phyloP scores from a whole-genome alignment of 257 asterid species.

The Eucommia ulmoides region DNA sequence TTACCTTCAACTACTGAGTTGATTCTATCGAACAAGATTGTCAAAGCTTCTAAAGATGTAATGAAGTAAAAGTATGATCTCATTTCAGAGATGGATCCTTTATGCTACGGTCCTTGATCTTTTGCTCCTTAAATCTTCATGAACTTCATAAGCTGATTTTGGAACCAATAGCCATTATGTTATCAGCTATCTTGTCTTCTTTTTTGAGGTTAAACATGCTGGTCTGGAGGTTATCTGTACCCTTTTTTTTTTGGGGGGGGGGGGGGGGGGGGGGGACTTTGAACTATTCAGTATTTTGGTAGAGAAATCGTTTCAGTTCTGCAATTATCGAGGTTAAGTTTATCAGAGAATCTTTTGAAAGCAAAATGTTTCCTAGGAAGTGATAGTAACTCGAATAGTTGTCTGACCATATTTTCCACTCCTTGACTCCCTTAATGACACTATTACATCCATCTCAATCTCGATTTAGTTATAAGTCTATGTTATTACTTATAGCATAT shows the following conservation, averaged over 20 bases:
- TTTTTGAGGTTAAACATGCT: background rate
- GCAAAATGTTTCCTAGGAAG: background rate
- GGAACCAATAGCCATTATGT: background rate
- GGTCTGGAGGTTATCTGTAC: background rate
- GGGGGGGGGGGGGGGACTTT: too few species aligned
- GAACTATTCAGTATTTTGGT: background rate
- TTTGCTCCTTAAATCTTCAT: background rate
- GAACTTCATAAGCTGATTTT: background rate
- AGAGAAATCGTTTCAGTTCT: background rate
- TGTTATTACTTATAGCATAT: background rate
- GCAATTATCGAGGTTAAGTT: background rate
- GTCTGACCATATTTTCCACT: background rate
- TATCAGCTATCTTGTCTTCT: background rate
- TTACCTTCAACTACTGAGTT: background rate
- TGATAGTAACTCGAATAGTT: background rate
- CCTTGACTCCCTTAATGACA: background rate
- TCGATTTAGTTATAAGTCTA: background rate
- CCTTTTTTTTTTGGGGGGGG: background rate
- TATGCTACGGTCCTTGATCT: background rate
- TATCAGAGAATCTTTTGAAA: background rate
- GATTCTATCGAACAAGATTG: background rate
- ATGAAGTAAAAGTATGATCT: background rate
- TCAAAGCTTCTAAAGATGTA: background rate
- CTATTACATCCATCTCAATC: slow-evolving; percentile 7
- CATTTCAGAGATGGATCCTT: background rate